A percentile compares a stretch with the other conserved stretches of the same genome.
These are phyloP conservation scores for Pseudogymnoascus sp. DNA, from an alignment of 2,329 filamentous ascomycete species.

Conservation along the genomic window DNA sequence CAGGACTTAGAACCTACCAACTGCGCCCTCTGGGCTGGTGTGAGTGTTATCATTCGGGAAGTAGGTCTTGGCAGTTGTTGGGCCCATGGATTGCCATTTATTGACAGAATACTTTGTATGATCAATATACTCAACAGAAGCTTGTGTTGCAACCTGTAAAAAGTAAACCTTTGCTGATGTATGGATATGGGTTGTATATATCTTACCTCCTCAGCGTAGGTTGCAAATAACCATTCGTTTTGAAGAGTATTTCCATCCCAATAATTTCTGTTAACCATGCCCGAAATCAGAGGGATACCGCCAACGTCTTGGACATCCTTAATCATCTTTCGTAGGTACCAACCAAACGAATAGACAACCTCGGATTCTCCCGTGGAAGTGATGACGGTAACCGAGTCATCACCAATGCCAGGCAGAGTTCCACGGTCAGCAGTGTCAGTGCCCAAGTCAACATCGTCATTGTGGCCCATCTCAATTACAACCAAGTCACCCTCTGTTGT, in stretches of 20 bases:
- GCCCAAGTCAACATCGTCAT: constrained; percentile 22
- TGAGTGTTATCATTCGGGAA: constrained; percentile 27
- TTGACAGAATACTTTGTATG: constrained; percentile 24
- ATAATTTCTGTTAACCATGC: constrained; percentile 24
- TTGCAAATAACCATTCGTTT: constrained; percentile 21
- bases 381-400: constrained; percentile 20
- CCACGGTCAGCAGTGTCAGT: constrained; percentile 20
- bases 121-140: constrained; percentile 22
- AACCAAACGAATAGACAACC: constrained; percentile 24
- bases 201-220: constrained; percentile 16
- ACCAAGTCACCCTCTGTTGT: constrained; percentile 20
- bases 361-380: constrained; percentile 17
- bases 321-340: constrained; percentile 26
- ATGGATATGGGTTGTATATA: not conserved
- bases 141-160: constrained; percentile 16
- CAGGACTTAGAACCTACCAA: not conserved
- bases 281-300: constrained; percentile 21
- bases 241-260: constrained; percentile 17
- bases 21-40: constrained; percentile 22
- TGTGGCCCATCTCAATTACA: constrained; percentile 25
- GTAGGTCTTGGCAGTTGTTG: constrained; percentile 20
- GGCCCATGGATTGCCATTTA: constrained; percentile 21
- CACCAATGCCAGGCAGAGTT: constrained; percentile 21
- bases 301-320: constrained; percentile 20
- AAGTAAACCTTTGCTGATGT: not conserved